Conservation (phyloP, 495 filamentous ascomycete genomes). For the Amphirosellinia nigrospora region DNA sequence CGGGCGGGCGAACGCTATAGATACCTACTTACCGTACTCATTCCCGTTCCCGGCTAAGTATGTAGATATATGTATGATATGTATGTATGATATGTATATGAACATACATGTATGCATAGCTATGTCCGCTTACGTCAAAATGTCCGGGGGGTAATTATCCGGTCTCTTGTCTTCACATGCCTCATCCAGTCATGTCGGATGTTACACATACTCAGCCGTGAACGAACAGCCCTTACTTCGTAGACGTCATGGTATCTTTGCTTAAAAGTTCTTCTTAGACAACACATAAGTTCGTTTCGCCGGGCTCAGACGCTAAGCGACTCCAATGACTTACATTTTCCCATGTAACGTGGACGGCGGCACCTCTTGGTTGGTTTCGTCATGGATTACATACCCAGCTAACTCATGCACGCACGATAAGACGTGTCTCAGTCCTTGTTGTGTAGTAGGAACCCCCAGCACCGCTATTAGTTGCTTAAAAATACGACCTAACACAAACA, state of each 20-base stretch:
- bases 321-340: background rate
- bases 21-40: background rate
- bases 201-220: slow-evolving; percentile 15
- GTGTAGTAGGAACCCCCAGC: background rate
- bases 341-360: background rate
- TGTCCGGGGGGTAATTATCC: slow-evolving; percentile 12
- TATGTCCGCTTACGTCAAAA: slow-evolving; percentile 19
- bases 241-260: background rate
- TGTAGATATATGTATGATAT: background rate
- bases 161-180: slow-evolving; percentile 5
- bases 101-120: background rate
- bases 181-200: background rate
- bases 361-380: background rate
- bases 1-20: no score
- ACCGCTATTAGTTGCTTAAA: background rate
- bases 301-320: background rate
- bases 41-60: slow-evolving; percentile 4
- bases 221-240: background rate
- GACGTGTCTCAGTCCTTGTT: background rate
- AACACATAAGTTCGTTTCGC: background rate
- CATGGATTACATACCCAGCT: background rate
- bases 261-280: background rate
- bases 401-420: slow-evolving; percentile 9
- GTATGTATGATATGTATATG: background rate
- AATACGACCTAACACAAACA: background rate